Percentiles rank a stretch among this genome's conserved stretches.
Conservation (phyloP, 106 monocot species). For the Ottelia alismoides region DNA sequence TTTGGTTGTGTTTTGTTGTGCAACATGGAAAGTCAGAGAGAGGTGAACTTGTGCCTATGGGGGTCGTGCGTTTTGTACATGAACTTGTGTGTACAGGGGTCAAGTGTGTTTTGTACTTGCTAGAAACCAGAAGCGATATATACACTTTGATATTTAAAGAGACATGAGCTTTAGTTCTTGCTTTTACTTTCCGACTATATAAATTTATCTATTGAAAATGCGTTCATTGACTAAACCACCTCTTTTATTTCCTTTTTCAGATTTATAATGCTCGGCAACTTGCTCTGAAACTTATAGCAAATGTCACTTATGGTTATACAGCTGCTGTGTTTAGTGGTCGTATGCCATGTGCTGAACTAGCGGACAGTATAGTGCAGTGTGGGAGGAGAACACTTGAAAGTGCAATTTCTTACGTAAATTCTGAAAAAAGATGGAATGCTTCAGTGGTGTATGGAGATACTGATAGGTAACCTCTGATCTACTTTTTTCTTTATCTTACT, state of each 20-base stretch:
- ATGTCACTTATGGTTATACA: constrained; percentile 97
- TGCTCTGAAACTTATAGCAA: constrained; percentile 95
- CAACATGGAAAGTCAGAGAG: too few species aligned
- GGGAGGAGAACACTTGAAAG: constrained; percentile 90
- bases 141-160: too few species aligned
- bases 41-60: too few species aligned
- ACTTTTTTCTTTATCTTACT: neutral
- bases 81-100: too few species aligned
- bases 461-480: constrained; percentile 51
- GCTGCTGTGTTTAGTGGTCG: constrained; percentile 98
- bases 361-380: constrained; percentile 97
- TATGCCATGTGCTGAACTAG: constrained; percentile 98
- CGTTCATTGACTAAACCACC: too few species aligned
- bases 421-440: constrained; percentile 69
- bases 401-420: constrained; percentile 74
- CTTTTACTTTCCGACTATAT: too few species aligned
- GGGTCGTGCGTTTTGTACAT: too few species aligned
- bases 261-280: constrained; percentile 89
- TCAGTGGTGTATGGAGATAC: constrained; percentile 96
- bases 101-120: too few species aligned
- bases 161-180: too few species aligned
- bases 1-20: too few species aligned
- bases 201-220: too few species aligned
- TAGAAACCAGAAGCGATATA: too few species aligned
- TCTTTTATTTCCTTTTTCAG: constrained; percentile 40